phyloP scores from a whole-genome alignment of 73 alveolate genomes.

The Diophrys sp. region DNA sequence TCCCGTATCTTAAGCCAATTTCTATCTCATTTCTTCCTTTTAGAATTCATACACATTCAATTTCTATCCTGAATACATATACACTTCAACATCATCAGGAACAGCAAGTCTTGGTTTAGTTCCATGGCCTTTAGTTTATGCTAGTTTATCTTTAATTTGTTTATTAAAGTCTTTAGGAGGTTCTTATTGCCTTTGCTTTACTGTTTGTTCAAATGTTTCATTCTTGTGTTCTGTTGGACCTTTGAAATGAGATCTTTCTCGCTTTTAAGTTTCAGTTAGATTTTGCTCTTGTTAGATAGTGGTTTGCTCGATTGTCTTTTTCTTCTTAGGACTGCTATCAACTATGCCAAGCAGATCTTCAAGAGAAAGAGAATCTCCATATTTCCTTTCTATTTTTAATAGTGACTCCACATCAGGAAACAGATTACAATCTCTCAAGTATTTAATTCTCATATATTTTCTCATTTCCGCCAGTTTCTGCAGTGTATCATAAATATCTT shows the following conservation, averaged over 20 bases:
- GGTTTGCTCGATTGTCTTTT: not conserved
- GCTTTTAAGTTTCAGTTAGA: not conserved
- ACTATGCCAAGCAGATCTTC: slow-evolving; percentile 63
- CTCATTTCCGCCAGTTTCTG: slow-evolving; percentile 66
- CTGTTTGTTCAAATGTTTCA: not conserved
- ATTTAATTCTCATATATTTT: slow-evolving; percentile 60
- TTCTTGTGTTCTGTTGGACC: slow-evolving; percentile 20
- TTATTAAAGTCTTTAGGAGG: slow-evolving; percentile 12
- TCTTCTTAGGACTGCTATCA: slow-evolving; percentile 14
- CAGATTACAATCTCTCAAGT: slow-evolving; percentile 53
- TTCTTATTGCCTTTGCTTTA: slow-evolving; percentile 17
- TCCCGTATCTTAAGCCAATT: slow-evolving; percentile 38
- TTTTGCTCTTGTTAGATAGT: not conserved
- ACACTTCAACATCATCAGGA: slow-evolving; percentile 69
- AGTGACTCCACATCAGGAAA: slow-evolving; percentile 54
- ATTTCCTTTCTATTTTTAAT: slow-evolving; percentile 63
- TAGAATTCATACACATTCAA: slow-evolving; percentile 56
- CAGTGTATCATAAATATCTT: slow-evolving; percentile 70
- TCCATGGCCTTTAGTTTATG: slow-evolving; percentile 9
- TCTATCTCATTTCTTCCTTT: slow-evolving; percentile 55
- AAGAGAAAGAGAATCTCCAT: slow-evolving; percentile 63
- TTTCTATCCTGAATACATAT: slow-evolving; percentile 60
- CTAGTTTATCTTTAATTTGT: slow-evolving; percentile 9
- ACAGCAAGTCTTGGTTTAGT: slow-evolving; percentile 44
- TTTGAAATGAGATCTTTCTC: slow-evolving; percentile 14